Evolutionary conservation across 768 basidiomycete genomes (phyloP), one percentile per base, ranked within the genome.

Genomic region (Podaxis carcinomalis): DNA sequence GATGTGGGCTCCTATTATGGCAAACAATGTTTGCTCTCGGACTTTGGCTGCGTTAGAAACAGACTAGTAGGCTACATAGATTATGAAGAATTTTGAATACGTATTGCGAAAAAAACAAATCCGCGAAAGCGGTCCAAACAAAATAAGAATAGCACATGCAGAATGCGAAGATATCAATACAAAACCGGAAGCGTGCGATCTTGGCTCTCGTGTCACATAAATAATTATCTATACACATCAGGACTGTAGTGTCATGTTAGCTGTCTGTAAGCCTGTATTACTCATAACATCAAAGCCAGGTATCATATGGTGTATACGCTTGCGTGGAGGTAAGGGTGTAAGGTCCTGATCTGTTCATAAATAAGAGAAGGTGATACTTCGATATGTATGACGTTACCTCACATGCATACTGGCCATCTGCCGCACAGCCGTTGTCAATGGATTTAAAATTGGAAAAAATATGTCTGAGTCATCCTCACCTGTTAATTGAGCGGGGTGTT

Each of bases 271-370:
- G 50, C 83, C 77, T 53, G 80, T 74, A 62, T 75, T 79, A 68
- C 77, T 80, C 76, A 82, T 71, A 66, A 84, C 76, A 69, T 86
- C 82, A 66, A 82, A 85, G 14, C 77, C 77, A 51, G 80, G 77
- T 73, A 86, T 83, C 78, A 87, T 82, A 69, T 87, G 85, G 70
- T 88, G 87, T 21, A 81, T 74, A 57, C 87, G 83, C 73, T 88
- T 88, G 68, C 87, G 79, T 16, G 86, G 84, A 50, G 81, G 82
- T 46, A 85, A 68, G 44, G 75, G 77, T 62, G 82, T 70, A 64
- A 85, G 75, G 64, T 85, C 83, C 74, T 84, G 76, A 51, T 57
- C 64, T 64, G 56, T 65, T 44, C 64, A 62, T 63, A 58, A 65
- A 55, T 69, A 62, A 68, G 63, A 56, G 64, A 57, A 53, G 56